These are phyloP conservation scores for Syncephalastrum monosporum DNA, from an alignment of 371 early-diverging fungal species.

Conservation along the genomic window DNA sequence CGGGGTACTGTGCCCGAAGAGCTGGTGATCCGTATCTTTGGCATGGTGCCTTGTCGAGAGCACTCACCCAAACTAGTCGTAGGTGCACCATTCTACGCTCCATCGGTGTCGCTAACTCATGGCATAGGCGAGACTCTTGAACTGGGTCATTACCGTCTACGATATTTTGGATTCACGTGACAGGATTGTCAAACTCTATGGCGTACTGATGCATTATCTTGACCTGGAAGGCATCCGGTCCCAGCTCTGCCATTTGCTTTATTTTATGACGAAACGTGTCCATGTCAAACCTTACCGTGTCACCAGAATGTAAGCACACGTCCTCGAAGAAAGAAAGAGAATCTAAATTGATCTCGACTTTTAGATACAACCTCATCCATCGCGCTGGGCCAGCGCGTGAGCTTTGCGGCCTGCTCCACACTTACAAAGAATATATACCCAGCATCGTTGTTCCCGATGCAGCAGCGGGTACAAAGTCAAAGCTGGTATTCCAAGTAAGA, in stretches of 20 bases:
- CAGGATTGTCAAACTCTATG: slow-evolving; percentile 40
- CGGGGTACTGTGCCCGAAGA: slow-evolving; percentile 38
- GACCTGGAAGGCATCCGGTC: slow-evolving; percentile 38
- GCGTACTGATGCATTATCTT: slow-evolving; percentile 49
- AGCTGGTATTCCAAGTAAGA: too few relatives aligned
- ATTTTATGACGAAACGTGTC: slow-evolving; percentile 45
- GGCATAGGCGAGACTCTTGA: slow-evolving; percentile 35
- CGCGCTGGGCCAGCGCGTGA: slow-evolving; percentile 32
- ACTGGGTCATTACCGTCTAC: slow-evolving; percentile 51
- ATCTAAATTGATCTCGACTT: too few relatives aligned
- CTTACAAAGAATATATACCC: slow-evolving; percentile 25
- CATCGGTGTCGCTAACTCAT: not conserved
- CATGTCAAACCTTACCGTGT: slow-evolving; percentile 52
- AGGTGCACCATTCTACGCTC: not conserved
- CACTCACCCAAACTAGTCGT: slow-evolving; percentile 23
- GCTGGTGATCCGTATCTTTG: slow-evolving; percentile 40
- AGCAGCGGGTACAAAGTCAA: too few relatives aligned
- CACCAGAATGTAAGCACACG: slow-evolving; percentile 44
- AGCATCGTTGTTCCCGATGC: too few relatives aligned
- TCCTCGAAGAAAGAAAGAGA: too few relatives aligned
- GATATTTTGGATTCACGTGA: slow-evolving; percentile 43
- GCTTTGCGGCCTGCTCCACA: slow-evolving; percentile 39
- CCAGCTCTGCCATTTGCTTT: slow-evolving; percentile 52
- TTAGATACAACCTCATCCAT: too few relatives aligned
- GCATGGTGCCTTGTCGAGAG: slow-evolving; percentile 28